A percentile compares a stretch with the other conserved stretches of the same genome.
Evolutionary conservation across 2,329 filamentous ascomycete genomes (phyloP).

Genomic region (Myriosclerotinia scirpicola): DNA sequence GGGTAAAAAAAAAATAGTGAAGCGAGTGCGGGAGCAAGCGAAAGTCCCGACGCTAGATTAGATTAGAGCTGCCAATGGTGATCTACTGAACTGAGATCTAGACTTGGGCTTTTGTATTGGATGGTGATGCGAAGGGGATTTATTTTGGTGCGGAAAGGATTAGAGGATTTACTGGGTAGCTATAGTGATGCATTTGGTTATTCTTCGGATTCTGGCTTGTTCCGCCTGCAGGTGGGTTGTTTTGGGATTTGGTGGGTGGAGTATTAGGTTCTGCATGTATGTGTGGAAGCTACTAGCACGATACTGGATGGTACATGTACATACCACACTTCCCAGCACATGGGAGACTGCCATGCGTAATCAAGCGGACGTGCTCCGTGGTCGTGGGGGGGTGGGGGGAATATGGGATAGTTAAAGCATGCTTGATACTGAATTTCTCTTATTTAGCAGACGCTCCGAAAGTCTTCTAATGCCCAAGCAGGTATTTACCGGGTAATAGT

Average conservation of each 20-base stretch:
- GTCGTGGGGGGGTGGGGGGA: background rate
- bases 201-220: background rate
- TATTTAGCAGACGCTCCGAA: background rate
- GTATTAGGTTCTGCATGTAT: background rate
- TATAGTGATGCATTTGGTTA: background rate
- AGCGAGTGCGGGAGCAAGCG: background rate
- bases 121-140: background rate
- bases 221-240: background rate
- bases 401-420: background rate
- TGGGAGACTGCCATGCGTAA: background rate
- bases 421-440: background rate
- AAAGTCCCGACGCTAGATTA: background rate
- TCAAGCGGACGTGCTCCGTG: background rate
- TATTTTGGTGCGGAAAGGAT: no score
- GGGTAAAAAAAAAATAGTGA: background rate
- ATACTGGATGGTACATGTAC: background rate
- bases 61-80: background rate
- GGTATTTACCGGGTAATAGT: slow-evolving; percentile 2
- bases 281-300: no score
- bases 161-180: background rate
- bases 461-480: slow-evolving; percentile 9
- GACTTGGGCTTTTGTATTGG: background rate
- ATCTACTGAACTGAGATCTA: slow-evolving; percentile 2
- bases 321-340: background rate
- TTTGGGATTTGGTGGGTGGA: background rate